These are phyloP conservation scores for Platanthera guangdongensis DNA, from an alignment of 106 monocot species.

Conservation along the genomic window DNA sequence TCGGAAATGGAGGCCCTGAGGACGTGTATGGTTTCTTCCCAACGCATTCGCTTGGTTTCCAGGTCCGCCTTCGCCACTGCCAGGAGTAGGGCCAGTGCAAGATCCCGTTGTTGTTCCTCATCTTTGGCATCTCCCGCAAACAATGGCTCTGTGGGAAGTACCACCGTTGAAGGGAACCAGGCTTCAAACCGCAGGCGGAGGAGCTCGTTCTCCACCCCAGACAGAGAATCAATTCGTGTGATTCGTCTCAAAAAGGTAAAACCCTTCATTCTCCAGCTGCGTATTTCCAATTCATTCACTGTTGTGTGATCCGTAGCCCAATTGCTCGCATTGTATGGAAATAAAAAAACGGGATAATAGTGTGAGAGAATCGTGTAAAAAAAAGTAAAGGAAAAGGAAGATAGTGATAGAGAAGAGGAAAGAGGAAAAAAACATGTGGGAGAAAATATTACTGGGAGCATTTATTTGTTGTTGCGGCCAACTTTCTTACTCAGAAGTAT, in stretches of 20 bases:
- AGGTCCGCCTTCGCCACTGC: slow-evolving; percentile 6
- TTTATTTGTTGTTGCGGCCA: no score
- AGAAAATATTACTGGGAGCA: no score
- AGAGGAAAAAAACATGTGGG: no score
- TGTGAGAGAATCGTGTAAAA: no score
- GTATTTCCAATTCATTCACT: no score
- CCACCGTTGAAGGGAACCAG: background rate
- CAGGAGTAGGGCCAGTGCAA: background rate
- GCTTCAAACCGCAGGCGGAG: slow-evolving; percentile 26
- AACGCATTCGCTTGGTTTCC: slow-evolving; percentile 16
- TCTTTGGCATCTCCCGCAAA: slow-evolving; percentile 14
- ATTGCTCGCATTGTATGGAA: no score
- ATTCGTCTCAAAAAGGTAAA: slow-evolving; percentile 67
- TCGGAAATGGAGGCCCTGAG: slow-evolving; percentile 14
- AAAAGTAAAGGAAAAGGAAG: no score
- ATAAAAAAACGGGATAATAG: no score
- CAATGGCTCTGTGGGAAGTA: background rate
- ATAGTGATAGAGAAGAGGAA: no score
- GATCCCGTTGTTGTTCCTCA: slow-evolving; percentile 34
- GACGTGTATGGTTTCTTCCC: slow-evolving; percentile 25
- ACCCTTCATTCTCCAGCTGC: no score
- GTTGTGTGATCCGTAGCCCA: no score
- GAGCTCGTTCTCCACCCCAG: slow-evolving; percentile 42
- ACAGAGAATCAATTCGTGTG: slow-evolving; percentile 55
- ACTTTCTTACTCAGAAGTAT: no score